These are phyloP conservation scores for Friedmanniomyces endolithicus DNA, from an alignment of 495 filamentous ascomycete genomes.

Conservation along the genomic window DNA sequence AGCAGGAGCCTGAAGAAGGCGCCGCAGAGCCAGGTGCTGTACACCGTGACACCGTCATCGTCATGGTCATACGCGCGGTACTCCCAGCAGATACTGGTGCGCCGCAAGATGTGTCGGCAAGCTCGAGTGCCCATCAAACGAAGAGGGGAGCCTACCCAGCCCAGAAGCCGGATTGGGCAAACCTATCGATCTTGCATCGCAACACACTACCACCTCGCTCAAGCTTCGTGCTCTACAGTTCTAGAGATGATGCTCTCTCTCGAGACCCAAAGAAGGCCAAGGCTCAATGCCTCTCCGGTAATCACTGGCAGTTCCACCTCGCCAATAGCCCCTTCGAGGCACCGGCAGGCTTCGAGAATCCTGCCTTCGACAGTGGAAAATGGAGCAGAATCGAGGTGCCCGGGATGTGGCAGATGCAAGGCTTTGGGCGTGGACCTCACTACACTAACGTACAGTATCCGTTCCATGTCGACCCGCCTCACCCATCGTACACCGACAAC, in stretches of 20 bases:
- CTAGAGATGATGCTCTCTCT: not conserved
- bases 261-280: slow-evolving; percentile 1
- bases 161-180: slow-evolving; percentile 4
- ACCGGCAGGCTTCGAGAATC: slow-evolving; percentile 15
- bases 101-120: not conserved
- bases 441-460: slow-evolving; percentile 14
- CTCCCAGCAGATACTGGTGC: not conserved
- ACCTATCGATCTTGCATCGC: slow-evolving; percentile 1
- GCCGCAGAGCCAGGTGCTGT: no score
- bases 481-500: slow-evolving; percentile 8
- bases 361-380: slow-evolving; percentile 3
- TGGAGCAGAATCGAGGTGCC: slow-evolving; percentile 19
- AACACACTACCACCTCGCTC: slow-evolving; percentile 6
- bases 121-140: not conserved
- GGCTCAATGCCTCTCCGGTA: slow-evolving; percentile 5
- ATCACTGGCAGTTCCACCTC: slow-evolving; percentile 6
- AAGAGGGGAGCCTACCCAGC: not conserved
- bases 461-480: slow-evolving; percentile 9
- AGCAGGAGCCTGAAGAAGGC: no score
- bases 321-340: slow-evolving; percentile 6
- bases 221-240: slow-evolving; percentile 2
- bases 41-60: no score
- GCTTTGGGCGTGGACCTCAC: slow-evolving; percentile 6
- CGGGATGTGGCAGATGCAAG: slow-evolving; percentile 19
- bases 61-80: no score